Base-by-base conservation (phyloP, 345 rosid species). In the Triadica sebifera region DNA sequence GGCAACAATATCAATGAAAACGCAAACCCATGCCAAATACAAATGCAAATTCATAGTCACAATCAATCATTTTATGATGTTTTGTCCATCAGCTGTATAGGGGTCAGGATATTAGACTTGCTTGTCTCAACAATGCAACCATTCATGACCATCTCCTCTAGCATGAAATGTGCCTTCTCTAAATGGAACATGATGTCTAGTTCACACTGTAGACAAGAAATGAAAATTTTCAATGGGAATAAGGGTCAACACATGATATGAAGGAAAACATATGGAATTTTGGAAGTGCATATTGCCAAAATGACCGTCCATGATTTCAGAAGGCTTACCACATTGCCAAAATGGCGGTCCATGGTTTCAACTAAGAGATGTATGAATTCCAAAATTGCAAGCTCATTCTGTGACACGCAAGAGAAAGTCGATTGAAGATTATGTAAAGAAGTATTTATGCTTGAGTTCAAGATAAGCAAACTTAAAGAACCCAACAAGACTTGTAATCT, bases 81-180 rank as follows among this genome's bases (percentile, higher is more conserved):
- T 74, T 93, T 90, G 72, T 93, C 99, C 96, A 93, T 90, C 76
- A 96, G 89, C 71, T 89, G 97, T 71, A 91, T 86, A 2, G 98
- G 95, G 61, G 86, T 55, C 47, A 89, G 88, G 73, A 96, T 93
- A 78, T 90, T 89, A 41, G 94, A 61, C 80, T 90, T 93, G 93
- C 95, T 96, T 4, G 98, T 96, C 86, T 96, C 99, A 25, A 90
- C 93, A 70, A 96, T 75, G 80, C 90, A 90, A 70, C 96, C 99
- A 76, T 91, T 93, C 98, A 93, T 93, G 70, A 93, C 94, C 97
- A 91, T 95, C 87, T 95, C 99, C 77, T 91, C 98, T 74, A 91
- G 79, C 98, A 91, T 96, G 87, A 96, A 96, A 85, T 93, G 99
- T 29, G 99, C 98, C 80, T 93, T 96, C 88, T 96, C 98, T 80